Percentiles rank a stretch among this genome's conserved stretches.
phyloP scores from a whole-genome alignment of 768 basidiomycete species.

The Favolaschia claudopus region DNA sequence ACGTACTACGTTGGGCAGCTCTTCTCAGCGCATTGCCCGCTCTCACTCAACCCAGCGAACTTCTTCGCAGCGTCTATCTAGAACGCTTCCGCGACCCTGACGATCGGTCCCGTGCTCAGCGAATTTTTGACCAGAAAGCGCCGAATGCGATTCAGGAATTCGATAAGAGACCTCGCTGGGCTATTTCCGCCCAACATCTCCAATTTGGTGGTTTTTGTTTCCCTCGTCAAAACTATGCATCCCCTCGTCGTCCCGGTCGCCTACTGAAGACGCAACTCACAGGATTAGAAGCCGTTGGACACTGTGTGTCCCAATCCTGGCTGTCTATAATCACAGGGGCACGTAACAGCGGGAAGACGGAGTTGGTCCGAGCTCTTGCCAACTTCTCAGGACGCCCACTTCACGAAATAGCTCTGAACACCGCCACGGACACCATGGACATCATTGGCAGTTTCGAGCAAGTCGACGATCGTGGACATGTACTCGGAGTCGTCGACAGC shows the following conservation, averaged over 20 bases:
- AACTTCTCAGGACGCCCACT: constrained; percentile 72
- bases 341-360: constrained; percentile 80
- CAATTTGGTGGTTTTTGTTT: constrained; percentile 72
- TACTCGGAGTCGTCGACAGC: constrained; percentile 47
- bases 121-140: constrained; percentile 65
- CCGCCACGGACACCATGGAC: constrained; percentile 91
- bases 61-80: constrained; percentile 78
- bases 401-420: constrained; percentile 80
- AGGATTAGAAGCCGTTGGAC: constrained; percentile 76
- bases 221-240: constrained; percentile 44
- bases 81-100: constrained; percentile 81
- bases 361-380: constrained; percentile 74
- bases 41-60: constrained; percentile 61
- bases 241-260: constrained; percentile 51
- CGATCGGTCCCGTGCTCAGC: constrained; percentile 65
- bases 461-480: constrained; percentile 62
- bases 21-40: constrained; percentile 48
- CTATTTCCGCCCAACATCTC: constrained; percentile 55
- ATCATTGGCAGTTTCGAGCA: constrained; percentile 97
- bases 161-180: constrained; percentile 42
- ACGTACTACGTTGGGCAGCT: constrained; percentile 88
- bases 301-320: constrained; percentile 80
- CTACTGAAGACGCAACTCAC: constrained; percentile 69
- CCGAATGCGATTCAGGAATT: constrained; percentile 32
- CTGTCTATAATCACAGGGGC: constrained; percentile 88